These are phyloP conservation scores for Jamesozyma hellenica DNA, from an alignment of 805 yeast species.

Conservation along the genomic window DNA sequence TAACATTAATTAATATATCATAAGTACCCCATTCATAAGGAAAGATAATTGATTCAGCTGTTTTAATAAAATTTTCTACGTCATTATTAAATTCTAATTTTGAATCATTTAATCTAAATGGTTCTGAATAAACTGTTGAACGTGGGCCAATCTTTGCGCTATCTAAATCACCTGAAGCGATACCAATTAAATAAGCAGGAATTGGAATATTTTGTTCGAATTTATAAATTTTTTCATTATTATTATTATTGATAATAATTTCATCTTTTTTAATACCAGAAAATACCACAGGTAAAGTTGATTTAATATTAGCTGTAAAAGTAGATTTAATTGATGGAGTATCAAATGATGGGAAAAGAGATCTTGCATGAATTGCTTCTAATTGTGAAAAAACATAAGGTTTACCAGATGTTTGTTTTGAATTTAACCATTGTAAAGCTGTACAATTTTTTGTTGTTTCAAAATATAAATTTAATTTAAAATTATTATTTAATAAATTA, in stretches of 20 bases:
- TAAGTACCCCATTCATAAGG: constrained; percentile 79
- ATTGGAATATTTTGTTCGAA: constrained; percentile 74
- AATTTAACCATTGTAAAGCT: constrained; percentile 78
- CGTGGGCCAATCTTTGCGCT: constrained; percentile 73
- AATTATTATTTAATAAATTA: not conserved
- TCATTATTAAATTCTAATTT: constrained; percentile 74
- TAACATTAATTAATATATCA: constrained; percentile 72
- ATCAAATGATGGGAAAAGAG: constrained; percentile 82
- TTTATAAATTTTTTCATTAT: constrained; percentile 29
- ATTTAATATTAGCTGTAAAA: constrained; percentile 46
- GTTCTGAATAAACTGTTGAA: constrained; percentile 74
- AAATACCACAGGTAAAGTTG: constrained; percentile 61
- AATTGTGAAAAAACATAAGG: constrained; percentile 72
- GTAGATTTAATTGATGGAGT: constrained; percentile 77
- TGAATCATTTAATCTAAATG: constrained; percentile 53
- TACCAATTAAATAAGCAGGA: constrained; percentile 73
- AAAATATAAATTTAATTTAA: constrained; percentile 39
- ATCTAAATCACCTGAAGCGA: constrained; percentile 73
- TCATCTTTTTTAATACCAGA: constrained; percentile 44
- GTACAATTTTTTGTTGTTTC: constrained; percentile 68
- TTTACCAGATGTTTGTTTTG: constrained; percentile 63
- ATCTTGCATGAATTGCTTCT: constrained; percentile 85
- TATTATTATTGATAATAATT: not conserved
- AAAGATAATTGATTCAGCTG: constrained; percentile 64
- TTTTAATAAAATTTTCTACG: constrained; percentile 65